Evolutionary conservation across 1,139 yeast genomes (phyloP), one percentile per base, ranked within the genome.

Genomic region (Tardiomyces blankii): DNA sequence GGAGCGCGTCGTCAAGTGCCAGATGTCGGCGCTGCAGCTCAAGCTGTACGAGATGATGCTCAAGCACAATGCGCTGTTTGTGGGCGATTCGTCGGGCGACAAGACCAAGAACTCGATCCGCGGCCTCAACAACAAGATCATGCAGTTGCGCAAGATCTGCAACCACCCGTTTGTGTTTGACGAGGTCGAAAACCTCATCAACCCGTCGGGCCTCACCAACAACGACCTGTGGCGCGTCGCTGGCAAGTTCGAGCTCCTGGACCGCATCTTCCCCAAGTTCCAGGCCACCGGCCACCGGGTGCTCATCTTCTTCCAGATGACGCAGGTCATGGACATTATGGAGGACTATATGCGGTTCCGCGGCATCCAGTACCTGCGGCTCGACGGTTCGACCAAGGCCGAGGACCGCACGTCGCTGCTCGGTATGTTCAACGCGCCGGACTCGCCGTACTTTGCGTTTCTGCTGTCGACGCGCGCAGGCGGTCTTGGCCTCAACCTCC

Each of bases 281-380:
- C 77, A 80, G 57, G 82, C 77, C 1, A 73, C 87, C 11, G 95
- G 95, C 4, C 97, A 91, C 62, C 77, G 96, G 56, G 94, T 89
- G 3, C 73, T 91, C 62, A 82, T 91, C 69, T 91, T 91, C 62
- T 91, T 91, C 71, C 98, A 91, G 67, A 91, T 91, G 98, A 91
- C 98, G 1, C 95, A 87, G 61, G 88, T 91, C 49, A 91, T 91
- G 97, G 95, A 88, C 64, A 91, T 91, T 51, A 89, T 91, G 96
- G 98, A 91, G 66, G 98, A 91, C 66, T 91, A 80, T 61, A 67
- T 91, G 59, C 74, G 95, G 50, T 75, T 76, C 64, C 72, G 80
- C 51, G 82, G 78, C 18, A 67, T 87, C 74, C 78, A 81, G 56
- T 91, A 88, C 58, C 72, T 91, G 73, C 79, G 98, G 62, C 73